Percentiles rank a stretch among this genome's conserved stretches.
Conservation (phyloP, 805 yeast species). For the Candida fluviatilis region DNA sequence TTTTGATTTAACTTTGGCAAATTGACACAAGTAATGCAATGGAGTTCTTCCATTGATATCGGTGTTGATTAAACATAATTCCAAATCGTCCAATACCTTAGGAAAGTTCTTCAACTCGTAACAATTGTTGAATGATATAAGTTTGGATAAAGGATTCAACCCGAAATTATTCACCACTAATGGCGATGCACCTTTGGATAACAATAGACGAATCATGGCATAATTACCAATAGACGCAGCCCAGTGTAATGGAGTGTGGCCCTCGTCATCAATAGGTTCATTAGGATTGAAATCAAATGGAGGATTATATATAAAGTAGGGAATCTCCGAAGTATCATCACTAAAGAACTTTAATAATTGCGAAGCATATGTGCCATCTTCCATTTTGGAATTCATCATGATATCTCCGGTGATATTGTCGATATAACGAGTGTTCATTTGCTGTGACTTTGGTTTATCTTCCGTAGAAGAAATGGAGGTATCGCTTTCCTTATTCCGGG, state of each 20-base stretch:
- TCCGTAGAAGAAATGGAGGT: conserved; percentile 35
- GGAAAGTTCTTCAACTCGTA: conserved; percentile 79
- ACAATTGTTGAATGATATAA: conserved; percentile 85
- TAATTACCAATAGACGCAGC: conserved; percentile 93
- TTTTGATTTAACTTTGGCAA: conserved; percentile 61
- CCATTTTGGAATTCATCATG: conserved; percentile 46
- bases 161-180: conserved; percentile 56
- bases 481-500: conserved; percentile 31
- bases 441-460: conserved; percentile 8
- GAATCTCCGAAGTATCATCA: conserved; percentile 45
- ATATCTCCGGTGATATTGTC: conserved; percentile 3
- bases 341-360: conserved; percentile 40
- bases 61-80: conserved; percentile 70
- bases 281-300: conserved; percentile 63
- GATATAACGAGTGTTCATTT: conserved; percentile 1
- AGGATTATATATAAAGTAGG: conserved; percentile 61
- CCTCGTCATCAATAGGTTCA: conserved; percentile 88
- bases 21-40: conserved; percentile 77
- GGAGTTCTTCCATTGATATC: conserved; percentile 75
- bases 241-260: conserved; percentile 95
- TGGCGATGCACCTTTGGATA: conserved; percentile 71
- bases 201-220: conserved; percentile 68
- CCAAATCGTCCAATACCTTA: conserved; percentile 67
- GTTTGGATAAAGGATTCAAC: conserved; percentile 81
- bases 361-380: conserved; percentile 37